These are phyloP conservation scores for Rhynchosporium secalis DNA, from an alignment of 2,329 filamentous ascomycete species.

Conservation along the genomic window DNA sequence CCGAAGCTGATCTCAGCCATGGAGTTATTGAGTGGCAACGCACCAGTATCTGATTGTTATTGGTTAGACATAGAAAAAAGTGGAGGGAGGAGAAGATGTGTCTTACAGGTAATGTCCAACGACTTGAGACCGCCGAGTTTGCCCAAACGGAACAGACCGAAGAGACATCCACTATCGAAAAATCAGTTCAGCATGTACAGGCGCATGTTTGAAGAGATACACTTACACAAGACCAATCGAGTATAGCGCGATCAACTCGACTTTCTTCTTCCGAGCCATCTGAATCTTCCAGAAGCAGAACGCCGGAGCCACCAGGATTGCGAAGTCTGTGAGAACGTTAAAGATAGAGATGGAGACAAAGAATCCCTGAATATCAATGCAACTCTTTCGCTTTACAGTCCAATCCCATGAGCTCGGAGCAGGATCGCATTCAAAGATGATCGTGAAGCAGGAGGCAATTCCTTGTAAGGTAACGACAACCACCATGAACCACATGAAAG, in stretches of 20 bases:
- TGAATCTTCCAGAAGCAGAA: constrained; percentile 10
- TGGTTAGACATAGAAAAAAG: background rate
- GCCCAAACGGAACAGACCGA: constrained; percentile 16
- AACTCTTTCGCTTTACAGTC: constrained; percentile 4
- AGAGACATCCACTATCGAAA: constrained; percentile 8
- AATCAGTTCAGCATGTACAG: background rate
- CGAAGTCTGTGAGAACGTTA: constrained; percentile 17
- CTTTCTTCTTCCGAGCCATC: constrained; percentile 4
- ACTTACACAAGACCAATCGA: constrained; percentile 19
- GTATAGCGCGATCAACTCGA: constrained; percentile 13
- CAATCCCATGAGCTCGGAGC: constrained; percentile 16
- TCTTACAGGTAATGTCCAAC: constrained; percentile 20
- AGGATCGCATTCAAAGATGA: constrained; percentile 19
- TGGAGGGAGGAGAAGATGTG: background rate
- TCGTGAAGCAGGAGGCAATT: constrained; percentile 12
- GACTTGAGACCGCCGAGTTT: constrained; percentile 15
- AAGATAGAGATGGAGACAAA: constrained; percentile 14
- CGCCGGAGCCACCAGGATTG: constrained; percentile 13
- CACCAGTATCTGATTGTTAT: constrained; percentile 13
- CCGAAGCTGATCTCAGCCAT: constrained; percentile 19
- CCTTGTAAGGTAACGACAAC: constrained; percentile 8
- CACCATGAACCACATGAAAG: constrained; percentile 5
- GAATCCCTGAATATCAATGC: constrained; percentile 22
- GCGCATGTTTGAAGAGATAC: background rate
- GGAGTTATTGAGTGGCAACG: constrained; percentile 17